Conservation (phyloP, 306 rosid species). For the Carpinus fangiana region DNA sequence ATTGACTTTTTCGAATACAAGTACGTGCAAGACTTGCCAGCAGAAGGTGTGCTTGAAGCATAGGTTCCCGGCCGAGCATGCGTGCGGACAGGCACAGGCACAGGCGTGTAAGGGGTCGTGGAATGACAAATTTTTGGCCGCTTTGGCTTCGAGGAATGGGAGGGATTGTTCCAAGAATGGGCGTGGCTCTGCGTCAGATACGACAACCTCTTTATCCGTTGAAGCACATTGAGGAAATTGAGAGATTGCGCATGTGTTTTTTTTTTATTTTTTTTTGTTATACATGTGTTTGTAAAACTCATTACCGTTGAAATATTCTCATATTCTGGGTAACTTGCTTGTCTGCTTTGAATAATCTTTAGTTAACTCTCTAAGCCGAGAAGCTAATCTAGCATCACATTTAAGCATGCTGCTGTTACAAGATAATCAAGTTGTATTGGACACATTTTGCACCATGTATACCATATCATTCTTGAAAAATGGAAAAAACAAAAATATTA, state of each 20-base stretch:
- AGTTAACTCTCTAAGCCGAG: not conserved
- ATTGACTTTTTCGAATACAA: constrained; percentile 72
- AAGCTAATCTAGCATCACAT: not conserved
- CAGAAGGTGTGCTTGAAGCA: constrained; percentile 80
- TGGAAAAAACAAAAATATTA: no score
- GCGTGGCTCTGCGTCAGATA: constrained; percentile 41
- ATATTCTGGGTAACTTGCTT: not conserved
- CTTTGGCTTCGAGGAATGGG: constrained; percentile 53
- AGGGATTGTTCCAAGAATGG: constrained; percentile 54
- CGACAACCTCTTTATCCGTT: constrained; percentile 45
- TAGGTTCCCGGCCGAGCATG: constrained; percentile 81
- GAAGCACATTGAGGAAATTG: constrained; percentile 39
- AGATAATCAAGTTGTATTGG: not conserved
- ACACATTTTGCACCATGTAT: no score
- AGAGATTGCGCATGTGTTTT: not conserved
- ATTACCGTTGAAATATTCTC: not conserved
- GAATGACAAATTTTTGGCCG: constrained; percentile 60
- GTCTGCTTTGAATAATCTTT: not conserved
- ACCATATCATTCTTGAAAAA: no score
- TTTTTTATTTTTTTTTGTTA: not conserved
- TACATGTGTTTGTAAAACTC: not conserved
- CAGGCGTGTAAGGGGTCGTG: constrained; percentile 23
- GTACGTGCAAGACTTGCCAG: constrained; percentile 69
- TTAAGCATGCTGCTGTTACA: not conserved
- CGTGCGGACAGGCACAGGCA: constrained; percentile 31